Conservation (phyloP, 345 rosid species). For the Isatis tinctoria region DNA sequence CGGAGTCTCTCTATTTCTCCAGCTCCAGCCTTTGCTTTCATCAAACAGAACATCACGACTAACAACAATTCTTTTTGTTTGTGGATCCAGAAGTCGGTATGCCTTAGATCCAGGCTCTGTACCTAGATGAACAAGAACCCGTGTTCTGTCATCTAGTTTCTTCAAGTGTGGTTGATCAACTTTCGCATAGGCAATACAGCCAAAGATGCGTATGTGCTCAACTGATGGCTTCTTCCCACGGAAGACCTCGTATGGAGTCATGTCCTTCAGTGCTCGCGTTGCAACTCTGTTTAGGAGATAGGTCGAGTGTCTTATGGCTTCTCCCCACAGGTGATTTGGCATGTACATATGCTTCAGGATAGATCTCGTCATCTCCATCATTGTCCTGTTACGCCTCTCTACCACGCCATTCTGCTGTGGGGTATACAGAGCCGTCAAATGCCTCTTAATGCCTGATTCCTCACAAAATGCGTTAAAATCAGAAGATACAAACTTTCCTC, state of each 20-base stretch:
- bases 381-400: background rate
- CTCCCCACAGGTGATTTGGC: too few species aligned
- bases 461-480: background rate
- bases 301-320: background rate
- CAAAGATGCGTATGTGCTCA: background rate
- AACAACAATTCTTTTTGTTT: background rate
- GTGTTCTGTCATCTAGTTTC: background rate
- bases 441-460: background rate
- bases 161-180: background rate
- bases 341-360: background rate
- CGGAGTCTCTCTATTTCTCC: background rate
- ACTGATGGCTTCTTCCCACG: background rate
- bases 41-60: background rate
- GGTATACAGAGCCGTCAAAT: background rate
- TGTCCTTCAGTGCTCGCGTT: background rate
- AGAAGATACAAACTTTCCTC: background rate
- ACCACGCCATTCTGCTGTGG: background rate
- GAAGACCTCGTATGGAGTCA: background rate
- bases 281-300: background rate
- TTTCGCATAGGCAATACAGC: background rate
- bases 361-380: background rate
- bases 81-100: background rate
- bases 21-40: background rate
- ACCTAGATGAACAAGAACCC: background rate
- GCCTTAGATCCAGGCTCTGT: background rate